Percentiles rank a stretch among this genome's conserved stretches.
These are phyloP conservation scores for Hypoxylon sp. DNA, from an alignment of 2,329 filamentous ascomycete genomes.

Conservation along the genomic window DNA sequence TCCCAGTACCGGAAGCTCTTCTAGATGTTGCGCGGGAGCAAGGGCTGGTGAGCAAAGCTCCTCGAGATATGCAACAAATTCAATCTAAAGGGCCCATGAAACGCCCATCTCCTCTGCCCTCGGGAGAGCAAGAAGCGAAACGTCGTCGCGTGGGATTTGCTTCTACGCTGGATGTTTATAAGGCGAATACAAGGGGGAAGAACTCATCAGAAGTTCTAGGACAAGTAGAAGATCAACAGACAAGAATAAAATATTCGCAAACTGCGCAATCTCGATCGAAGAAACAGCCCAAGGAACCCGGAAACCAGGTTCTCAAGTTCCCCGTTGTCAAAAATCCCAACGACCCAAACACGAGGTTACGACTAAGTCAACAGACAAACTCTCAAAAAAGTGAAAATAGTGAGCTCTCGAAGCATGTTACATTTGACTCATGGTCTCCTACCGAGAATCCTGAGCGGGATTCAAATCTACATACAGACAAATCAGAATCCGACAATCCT, in stretches of 20 bases:
- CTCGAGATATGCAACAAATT: conserved; percentile 41
- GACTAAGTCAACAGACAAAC: conserved; percentile 75
- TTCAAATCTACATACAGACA: conserved; percentile 34
- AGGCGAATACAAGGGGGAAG: conserved; percentile 8
- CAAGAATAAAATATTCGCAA: conserved; percentile 44
- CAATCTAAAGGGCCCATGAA: conserved; percentile 40
- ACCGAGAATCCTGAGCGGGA: conserved; percentile 27
- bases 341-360: conserved; percentile 72
- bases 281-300: conserved; percentile 59
- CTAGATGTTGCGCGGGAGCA: conserved; percentile 60
- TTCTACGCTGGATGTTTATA: conserved; percentile 16
- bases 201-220: conserved; percentile 11
- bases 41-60: conserved; percentile 56
- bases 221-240: conserved; percentile 14
- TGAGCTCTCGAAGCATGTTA: conserved; percentile 55
- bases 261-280: conserved; percentile 34
- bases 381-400: conserved; percentile 65
- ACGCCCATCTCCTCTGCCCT: conserved; percentile 41
- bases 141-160: conserved; percentile 51
- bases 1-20: conserved; percentile 59
- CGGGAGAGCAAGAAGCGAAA: conserved; percentile 45
- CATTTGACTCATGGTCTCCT: conserved; percentile 51
- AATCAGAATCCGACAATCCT: conserved; percentile 40
- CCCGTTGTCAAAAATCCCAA: conserved; percentile 83
- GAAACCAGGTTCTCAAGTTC: conserved; percentile 69